A percentile compares a stretch with the other conserved stretches of the same genome.
Evolutionary conservation across 2,329 filamentous ascomycete genomes (phyloP).

Genomic region (Phaeosphaeria sp.): DNA sequence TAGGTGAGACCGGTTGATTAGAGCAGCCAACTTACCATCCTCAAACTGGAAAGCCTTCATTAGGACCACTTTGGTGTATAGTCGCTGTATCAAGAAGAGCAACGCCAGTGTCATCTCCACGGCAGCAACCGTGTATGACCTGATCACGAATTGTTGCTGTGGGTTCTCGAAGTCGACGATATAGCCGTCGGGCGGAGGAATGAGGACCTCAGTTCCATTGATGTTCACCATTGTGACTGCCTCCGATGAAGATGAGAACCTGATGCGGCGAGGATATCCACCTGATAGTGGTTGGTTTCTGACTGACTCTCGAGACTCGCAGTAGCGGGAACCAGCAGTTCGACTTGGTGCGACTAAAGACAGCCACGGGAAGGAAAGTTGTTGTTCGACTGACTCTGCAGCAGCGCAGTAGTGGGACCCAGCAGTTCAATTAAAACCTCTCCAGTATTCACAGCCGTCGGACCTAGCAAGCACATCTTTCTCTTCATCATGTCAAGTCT

Average conservation of each 20-base stretch:
- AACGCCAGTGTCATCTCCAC: conserved; percentile 27
- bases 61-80: conserved; percentile 35
- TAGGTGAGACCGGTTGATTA: too few species aligned
- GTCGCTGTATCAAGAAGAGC: conserved; percentile 30
- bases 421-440: neutral
- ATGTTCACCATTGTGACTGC: conserved; percentile 12
- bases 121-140: conserved; percentile 26
- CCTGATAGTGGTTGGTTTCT: neutral
- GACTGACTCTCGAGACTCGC: neutral
- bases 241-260: neutral
- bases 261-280: neutral
- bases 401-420: neutral
- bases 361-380: neutral
- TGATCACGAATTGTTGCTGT: conserved; percentile 15
- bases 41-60: conserved; percentile 31
- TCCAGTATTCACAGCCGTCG: neutral
- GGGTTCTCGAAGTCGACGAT: conserved; percentile 38
- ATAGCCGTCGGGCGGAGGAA: conserved; percentile 36
- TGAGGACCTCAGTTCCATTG: conserved; percentile 14
- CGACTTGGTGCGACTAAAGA: neutral
- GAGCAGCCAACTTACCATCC: conserved; percentile 25
- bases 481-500: neutral
- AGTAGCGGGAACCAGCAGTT: neutral
- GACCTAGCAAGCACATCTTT: neutral
- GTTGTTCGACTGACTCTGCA: neutral